A percentile compares a stretch with the other conserved stretches of the same genome.
Conservation (phyloP, 2,329 filamentous ascomycete genomes). For the Lizonia empirigonia region DNA sequence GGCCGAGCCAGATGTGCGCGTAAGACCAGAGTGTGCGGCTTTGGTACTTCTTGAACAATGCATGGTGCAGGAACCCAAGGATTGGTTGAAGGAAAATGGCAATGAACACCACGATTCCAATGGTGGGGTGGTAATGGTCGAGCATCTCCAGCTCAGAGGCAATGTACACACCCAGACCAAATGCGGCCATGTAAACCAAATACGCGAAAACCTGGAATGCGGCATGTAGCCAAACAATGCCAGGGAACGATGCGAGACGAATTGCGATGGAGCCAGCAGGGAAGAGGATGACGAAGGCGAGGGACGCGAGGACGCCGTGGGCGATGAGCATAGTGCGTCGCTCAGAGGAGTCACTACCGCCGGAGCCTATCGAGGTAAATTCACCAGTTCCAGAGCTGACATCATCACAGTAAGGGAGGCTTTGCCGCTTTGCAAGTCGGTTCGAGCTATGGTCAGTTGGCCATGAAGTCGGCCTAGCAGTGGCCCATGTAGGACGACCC, state of each 20-base stretch:
- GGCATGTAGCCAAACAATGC: slow-evolving; percentile 53
- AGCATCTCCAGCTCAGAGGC: slow-evolving; percentile 48
- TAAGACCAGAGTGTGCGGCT: slow-evolving; percentile 55
- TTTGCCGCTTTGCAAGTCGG: slow-evolving; percentile 24
- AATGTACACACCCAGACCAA: slow-evolving; percentile 59
- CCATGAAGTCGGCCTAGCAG: slow-evolving; percentile 25
- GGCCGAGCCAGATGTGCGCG: slow-evolving; percentile 61
- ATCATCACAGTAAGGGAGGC: slow-evolving; percentile 41
- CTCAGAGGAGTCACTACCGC: slow-evolving; percentile 7
- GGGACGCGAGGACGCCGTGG: slow-evolving; percentile 51
- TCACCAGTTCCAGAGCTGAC: slow-evolving; percentile 14
- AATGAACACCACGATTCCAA: slow-evolving; percentile 59
- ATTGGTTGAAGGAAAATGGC: slow-evolving; percentile 61
- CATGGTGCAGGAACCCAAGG: slow-evolving; percentile 59
- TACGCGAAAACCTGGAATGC: slow-evolving; percentile 57
- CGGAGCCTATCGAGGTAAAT: slow-evolving; percentile 24
- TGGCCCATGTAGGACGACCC: slow-evolving; percentile 12
- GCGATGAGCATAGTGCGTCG: slow-evolving; percentile 48
- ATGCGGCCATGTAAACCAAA: slow-evolving; percentile 54
- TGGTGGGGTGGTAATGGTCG: slow-evolving; percentile 56
- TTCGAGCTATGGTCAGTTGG: slow-evolving; percentile 16
- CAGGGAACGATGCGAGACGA: slow-evolving; percentile 51
- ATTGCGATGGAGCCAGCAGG: slow-evolving; percentile 53
- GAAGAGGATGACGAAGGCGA: slow-evolving; percentile 55
- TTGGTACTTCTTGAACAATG: slow-evolving; percentile 55